phyloP scores from a whole-genome alignment of 495 filamentous ascomycete species.

The Paragyromitra xinjiangensis region DNA sequence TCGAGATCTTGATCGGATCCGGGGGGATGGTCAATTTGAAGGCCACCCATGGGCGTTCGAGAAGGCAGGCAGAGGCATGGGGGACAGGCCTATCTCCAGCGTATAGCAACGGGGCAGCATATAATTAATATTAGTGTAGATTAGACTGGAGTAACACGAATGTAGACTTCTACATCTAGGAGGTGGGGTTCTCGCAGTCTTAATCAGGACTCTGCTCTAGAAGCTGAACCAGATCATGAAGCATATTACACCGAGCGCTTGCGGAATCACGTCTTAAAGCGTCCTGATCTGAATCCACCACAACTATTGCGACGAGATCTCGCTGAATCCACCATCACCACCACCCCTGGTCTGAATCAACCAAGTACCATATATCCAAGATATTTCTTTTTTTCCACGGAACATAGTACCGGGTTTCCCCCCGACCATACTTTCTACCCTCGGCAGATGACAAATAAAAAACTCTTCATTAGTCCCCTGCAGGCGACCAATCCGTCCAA shows the following conservation, averaged over 20 bases:
- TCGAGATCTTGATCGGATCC: constrained; percentile 38
- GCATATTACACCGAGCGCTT: background rate
- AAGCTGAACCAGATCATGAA: too few species aligned
- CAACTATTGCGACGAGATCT: background rate
- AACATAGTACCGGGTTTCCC: background rate
- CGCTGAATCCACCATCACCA: background rate
- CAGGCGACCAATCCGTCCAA: background rate
- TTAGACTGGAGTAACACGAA: constrained; percentile 24
- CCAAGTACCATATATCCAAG: background rate
- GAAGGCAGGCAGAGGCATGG: background rate
- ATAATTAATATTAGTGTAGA: constrained; percentile 39
- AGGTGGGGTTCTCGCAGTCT: too few species aligned
- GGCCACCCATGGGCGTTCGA: constrained; percentile 3
- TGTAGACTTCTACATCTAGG: background rate
- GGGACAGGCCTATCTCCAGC: constrained; percentile 35
- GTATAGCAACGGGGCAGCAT: constrained; percentile 23
- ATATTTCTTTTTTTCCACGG: background rate
- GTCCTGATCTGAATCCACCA: background rate
- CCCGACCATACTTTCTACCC: background rate
- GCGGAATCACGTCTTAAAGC: background rate
- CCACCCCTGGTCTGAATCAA: background rate
- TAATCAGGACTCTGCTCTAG: too few species aligned
- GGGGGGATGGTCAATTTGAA: constrained; percentile 4
- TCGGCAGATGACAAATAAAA: background rate
- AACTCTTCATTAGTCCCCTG: background rate